Conservation (phyloP, 768 basidiomycete species). For the Tremella fuciformis region DNA sequence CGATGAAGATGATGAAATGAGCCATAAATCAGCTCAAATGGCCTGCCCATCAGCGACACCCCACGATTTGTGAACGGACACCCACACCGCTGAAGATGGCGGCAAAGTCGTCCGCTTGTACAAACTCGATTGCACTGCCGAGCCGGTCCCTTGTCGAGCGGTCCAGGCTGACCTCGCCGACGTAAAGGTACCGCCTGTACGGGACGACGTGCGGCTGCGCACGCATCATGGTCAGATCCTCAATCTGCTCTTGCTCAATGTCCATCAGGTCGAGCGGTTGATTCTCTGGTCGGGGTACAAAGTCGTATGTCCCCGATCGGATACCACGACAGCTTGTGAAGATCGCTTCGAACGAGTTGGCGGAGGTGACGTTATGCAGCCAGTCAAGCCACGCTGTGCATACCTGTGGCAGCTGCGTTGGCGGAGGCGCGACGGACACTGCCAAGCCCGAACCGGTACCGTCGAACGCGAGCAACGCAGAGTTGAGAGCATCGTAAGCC, state of each 20-base stretch:
- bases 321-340: too few relatives aligned
- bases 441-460: slow-evolving; percentile 8
- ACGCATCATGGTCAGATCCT: slow-evolving; percentile 30
- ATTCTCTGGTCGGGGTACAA: too few relatives aligned
- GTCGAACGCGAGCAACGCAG: not conserved
- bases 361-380: too few relatives aligned
- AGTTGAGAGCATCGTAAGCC: not conserved
- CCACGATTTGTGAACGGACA: not conserved
- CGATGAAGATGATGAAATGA: too few relatives aligned
- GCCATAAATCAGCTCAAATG: too few relatives aligned
- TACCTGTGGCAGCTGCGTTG: slow-evolving; percentile 17
- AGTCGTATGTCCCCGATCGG: too few relatives aligned
- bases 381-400: too few relatives aligned
- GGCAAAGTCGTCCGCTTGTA: slow-evolving; percentile 24
- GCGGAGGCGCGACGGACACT: slow-evolving; percentile 21
- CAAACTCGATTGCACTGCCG: slow-evolving; percentile 17
- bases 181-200: slow-evolving; percentile 32
- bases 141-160: slow-evolving; percentile 1
- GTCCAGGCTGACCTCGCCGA: slow-evolving; percentile 24
- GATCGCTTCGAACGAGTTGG: too few relatives aligned
- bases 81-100: slow-evolving; percentile 31
- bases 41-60: too few relatives aligned
- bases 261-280: slow-evolving; percentile 15
- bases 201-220: slow-evolving; percentile 19
- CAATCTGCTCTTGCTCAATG: slow-evolving; percentile 28